Conservation (phyloP, 2,329 filamentous ascomycete species). For the Endothia cerciana region DNA sequence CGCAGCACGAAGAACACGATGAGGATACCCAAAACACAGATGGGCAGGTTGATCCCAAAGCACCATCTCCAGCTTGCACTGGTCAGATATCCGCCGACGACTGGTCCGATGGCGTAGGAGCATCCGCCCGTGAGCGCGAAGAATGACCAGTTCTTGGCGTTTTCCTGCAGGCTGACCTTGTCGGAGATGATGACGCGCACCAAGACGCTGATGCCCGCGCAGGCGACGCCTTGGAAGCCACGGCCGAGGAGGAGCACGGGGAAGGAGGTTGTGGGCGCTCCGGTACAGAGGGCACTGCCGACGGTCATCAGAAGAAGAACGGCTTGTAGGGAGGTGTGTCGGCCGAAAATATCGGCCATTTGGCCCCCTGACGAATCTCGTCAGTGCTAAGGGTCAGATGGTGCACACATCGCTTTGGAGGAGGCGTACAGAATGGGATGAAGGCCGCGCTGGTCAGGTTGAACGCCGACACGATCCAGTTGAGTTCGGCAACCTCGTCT, state of each 20-base stretch:
- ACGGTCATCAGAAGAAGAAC: conserved; percentile 60
- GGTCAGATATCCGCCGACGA: conserved; percentile 62
- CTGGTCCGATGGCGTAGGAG: conserved; percentile 63
- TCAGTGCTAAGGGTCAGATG: background rate
- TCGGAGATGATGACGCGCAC: conserved; percentile 67
- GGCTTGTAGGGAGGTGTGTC: conserved; percentile 60
- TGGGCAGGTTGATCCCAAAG: conserved; percentile 65
- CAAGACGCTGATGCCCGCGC: conserved; percentile 63
- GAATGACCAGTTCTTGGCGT: conserved; percentile 63
- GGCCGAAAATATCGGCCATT: conserved; percentile 66
- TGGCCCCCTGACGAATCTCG: conserved; percentile 47
- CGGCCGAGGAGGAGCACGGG: conserved; percentile 64
- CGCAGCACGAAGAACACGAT: conserved; percentile 60
- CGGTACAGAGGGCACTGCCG: conserved; percentile 65
- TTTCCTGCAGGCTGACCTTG: conserved; percentile 63
- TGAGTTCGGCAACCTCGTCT: conserved; percentile 61
- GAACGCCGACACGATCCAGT: conserved; percentile 74
- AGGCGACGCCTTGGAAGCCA: conserved; percentile 64
- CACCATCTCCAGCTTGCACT: conserved; percentile 66
- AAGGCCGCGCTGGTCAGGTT: conserved; percentile 70
- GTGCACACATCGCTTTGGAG: too few species aligned
- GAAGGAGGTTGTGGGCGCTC: conserved; percentile 57
- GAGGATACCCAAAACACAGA: conserved; percentile 55
- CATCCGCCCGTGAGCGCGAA: conserved; percentile 64
- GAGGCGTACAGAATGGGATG: conserved; percentile 58